Percentiles rank a stretch among this genome's conserved stretches.
These are phyloP conservation scores for Marchantia polymorpha DNA, from an alignment of 225 moss, liverwort and hornwort genomes.

Conservation along the genomic window DNA sequence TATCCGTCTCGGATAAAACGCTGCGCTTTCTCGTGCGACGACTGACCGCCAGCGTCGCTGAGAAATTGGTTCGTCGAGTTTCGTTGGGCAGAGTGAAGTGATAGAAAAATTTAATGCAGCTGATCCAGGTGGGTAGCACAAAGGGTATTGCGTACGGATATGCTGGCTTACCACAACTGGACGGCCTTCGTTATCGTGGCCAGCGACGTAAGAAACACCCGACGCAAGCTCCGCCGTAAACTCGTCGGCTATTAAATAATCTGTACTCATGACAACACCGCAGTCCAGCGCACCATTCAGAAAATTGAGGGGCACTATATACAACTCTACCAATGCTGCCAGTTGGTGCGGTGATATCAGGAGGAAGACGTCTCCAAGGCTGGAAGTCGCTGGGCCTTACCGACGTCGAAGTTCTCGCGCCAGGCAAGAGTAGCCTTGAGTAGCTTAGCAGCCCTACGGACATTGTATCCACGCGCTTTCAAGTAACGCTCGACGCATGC, in stretches of 20 bases:
- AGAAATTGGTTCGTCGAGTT: not conserved
- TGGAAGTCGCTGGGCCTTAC: conserved; percentile 32
- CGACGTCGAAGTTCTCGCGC: conserved; percentile 81
- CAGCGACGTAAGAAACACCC: conserved; percentile 89
- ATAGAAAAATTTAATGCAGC: not conserved
- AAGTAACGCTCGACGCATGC: conserved; percentile 71
- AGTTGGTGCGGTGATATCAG: not conserved
- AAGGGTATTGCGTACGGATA: not conserved
- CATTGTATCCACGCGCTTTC: conserved; percentile 68
- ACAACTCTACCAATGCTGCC: not conserved
- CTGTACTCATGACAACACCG: conserved; percentile 32
- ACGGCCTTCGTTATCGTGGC: conserved; percentile 70
- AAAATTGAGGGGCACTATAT: not conserved
- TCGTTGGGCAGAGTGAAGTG: not conserved
- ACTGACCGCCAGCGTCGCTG: not conserved
- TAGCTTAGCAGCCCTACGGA: conserved; percentile 75
- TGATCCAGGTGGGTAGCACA: not conserved
- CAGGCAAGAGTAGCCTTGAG: conserved; percentile 73
- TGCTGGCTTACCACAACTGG: conserved; percentile 67
- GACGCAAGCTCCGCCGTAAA: conserved; percentile 88
- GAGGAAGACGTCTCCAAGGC: too few species aligned
- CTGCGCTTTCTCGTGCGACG: not conserved
- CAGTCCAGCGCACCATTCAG: not conserved
- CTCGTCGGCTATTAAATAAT: conserved; percentile 89
- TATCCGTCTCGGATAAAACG: not conserved